Conservation (phyloP, 2,329 filamentous ascomycete genomes). For the Penicillium sp. region DNA sequence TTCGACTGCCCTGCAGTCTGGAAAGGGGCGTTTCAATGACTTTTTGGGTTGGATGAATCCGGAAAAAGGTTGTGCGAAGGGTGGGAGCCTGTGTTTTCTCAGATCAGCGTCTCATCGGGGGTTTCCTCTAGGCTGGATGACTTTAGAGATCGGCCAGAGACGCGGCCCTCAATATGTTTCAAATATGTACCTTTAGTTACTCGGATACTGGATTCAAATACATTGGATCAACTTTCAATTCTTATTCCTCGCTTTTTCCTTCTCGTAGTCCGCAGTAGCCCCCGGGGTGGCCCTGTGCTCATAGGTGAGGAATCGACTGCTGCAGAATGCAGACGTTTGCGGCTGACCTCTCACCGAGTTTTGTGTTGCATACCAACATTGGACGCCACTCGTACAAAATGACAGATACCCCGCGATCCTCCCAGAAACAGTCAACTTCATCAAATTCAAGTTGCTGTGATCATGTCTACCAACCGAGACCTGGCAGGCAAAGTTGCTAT, state of each 20-base stretch:
- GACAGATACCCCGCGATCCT: background rate
- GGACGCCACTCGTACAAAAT: background rate
- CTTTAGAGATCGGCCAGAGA: conserved; percentile 2
- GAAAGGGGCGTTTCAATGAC: conserved; percentile 15
- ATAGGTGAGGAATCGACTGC: background rate
- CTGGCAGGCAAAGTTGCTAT: conserved; percentile 27
- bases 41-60: conserved; percentile 13
- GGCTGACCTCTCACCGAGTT: conserved; percentile 13
- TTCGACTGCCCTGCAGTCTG: conserved; percentile 9
- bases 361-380: background rate
- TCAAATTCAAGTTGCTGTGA: background rate
- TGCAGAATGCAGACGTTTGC: background rate
- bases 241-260: background rate
- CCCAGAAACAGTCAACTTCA: background rate
- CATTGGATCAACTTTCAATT: background rate
- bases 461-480: conserved; percentile 21
- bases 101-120: conserved; percentile 6
- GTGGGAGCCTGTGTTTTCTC: conserved; percentile 2
- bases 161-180: conserved; percentile 14
- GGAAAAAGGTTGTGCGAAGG: conserved; percentile 6
- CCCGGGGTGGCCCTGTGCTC: too few species aligned
- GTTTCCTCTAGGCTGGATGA: conserved; percentile 1
- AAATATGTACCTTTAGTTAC: conserved; percentile 17
- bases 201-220: conserved; percentile 1
- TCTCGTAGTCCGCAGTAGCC: background rate